Percentiles rank a stretch among this genome's conserved stretches.
Conservation (phyloP, 225 moss, liverwort and hornwort genomes). For the Physcomitrellopsis africana region DNA sequence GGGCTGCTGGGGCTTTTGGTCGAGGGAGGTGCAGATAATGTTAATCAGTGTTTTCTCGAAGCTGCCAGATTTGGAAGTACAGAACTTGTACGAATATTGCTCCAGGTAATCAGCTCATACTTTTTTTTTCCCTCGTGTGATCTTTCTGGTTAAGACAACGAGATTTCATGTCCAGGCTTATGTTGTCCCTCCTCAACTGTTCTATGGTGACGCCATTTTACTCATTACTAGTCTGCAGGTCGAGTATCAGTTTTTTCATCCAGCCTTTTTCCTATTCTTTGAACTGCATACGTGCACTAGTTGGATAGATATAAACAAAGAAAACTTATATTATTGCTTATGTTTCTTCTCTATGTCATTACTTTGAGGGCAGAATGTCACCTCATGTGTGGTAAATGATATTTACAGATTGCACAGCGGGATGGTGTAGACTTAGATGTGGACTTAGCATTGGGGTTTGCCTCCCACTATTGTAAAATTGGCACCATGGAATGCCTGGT, state of each 20-base stretch:
- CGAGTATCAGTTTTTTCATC: not conserved
- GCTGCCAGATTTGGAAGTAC: slow-evolving; percentile 98
- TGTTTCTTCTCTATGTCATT: slow-evolving; percentile 11
- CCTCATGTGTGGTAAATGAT: slow-evolving; percentile 10
- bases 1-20: slow-evolving; percentile 86
- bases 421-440: slow-evolving; percentile 89
- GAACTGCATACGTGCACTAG: not conserved
- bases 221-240: not conserved
- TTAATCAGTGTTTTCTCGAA: slow-evolving; percentile 94
- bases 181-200: not conserved
- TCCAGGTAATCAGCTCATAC: slow-evolving; percentile 60
- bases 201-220: slow-evolving; percentile 14
- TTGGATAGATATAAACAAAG: not conserved
- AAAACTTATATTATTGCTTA: not conserved
- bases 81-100: slow-evolving; percentile 86
- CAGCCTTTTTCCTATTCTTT: not conserved
- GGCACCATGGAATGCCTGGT: slow-evolving; percentile 96
- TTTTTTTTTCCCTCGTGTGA: slow-evolving; percentile 1
- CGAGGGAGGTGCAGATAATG: slow-evolving; percentile 96
- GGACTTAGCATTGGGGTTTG: slow-evolving; percentile 95
- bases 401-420: slow-evolving; percentile 80
- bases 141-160: slow-evolving; percentile 2
- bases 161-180: not conserved
- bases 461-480: slow-evolving; percentile 94
- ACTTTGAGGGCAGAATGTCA: slow-evolving; percentile 20